Percentiles rank a stretch among this genome's conserved stretches.
phyloP scores from a whole-genome alignment of 257 asterid species.

The Petunia secreta region DNA sequence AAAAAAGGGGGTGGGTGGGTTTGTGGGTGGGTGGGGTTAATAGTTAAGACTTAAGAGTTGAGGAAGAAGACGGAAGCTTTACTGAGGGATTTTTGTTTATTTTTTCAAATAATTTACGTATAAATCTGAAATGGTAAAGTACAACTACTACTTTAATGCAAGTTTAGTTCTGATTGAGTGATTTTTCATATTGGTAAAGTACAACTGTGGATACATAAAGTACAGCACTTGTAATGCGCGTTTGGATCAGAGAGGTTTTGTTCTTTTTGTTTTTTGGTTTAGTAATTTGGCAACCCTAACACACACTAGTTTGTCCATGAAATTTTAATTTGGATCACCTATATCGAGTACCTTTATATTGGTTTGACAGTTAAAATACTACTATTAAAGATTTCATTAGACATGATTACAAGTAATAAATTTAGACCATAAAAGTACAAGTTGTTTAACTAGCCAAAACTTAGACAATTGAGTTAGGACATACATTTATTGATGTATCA shows the following conservation, averaged over 20 bases:
- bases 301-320: background rate
- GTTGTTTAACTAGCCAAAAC: too few species aligned
- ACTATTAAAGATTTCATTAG: too few species aligned
- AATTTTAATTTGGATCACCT: too few species aligned
- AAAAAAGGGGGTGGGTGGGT: conserved; percentile 18
- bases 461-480: too few species aligned
- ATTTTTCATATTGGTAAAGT: background rate
- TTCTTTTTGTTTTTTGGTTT: background rate
- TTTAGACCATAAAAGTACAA: too few species aligned
- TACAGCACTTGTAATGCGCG: too few species aligned
- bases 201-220: too few species aligned
- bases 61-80: conserved; percentile 29
- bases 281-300: background rate
- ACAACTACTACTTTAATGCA: background rate
- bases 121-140: background rate
- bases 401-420: too few species aligned
- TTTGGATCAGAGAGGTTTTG: background rate
- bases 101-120: conserved; percentile 1
- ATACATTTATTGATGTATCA: too few species aligned
- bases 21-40: conserved; percentile 24
- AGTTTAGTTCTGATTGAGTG: background rate
- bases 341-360: background rate
- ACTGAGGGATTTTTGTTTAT: conserved; percentile 21
- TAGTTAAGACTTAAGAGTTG: conserved; percentile 17
- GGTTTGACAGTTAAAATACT: too few species aligned